phyloP scores from a whole-genome alignment of 2,329 filamentous ascomycete species.

The Falciphora oryzae region DNA sequence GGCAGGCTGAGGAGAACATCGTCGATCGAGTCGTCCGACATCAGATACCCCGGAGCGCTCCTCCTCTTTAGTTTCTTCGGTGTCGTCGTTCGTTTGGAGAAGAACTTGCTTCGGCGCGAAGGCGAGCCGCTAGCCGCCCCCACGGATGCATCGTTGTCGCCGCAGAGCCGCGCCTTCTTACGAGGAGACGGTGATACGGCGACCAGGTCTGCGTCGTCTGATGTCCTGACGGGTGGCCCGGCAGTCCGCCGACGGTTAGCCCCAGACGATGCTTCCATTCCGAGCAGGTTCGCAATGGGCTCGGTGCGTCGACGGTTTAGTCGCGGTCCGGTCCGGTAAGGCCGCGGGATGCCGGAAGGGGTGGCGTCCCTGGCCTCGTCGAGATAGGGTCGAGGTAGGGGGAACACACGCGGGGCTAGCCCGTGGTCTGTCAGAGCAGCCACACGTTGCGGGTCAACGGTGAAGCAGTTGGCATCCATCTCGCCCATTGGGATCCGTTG shows the following conservation, averaged over 20 bases:
- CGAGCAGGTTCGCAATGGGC: slow-evolving; percentile 40
- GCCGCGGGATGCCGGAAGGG: slow-evolving; percentile 19
- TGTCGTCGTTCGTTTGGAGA: slow-evolving; percentile 26
- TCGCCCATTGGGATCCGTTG: slow-evolving; percentile 52
- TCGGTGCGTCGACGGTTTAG: slow-evolving; percentile 46
- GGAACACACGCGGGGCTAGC: slow-evolving; percentile 49
- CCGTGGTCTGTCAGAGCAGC: slow-evolving; percentile 44
- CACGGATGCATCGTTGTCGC: slow-evolving; percentile 28
- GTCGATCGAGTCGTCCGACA: slow-evolving; percentile 54
- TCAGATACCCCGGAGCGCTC: slow-evolving; percentile 33
- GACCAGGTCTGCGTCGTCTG: not conserved
- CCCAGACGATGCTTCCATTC: slow-evolving; percentile 10
- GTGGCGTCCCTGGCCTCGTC: slow-evolving; percentile 25
- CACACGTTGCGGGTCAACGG: slow-evolving; percentile 42
- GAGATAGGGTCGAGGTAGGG: slow-evolving; percentile 52
- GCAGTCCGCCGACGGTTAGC: slow-evolving; percentile 21
- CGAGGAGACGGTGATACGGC: slow-evolving; percentile 34
- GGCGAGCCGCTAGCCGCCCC: slow-evolving; percentile 16
- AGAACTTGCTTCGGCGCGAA: slow-evolving; percentile 49
- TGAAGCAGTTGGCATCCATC: slow-evolving; percentile 58
- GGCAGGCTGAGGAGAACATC: slow-evolving; percentile 46
- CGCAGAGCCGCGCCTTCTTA: slow-evolving; percentile 53
- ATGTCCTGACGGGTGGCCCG: slow-evolving; percentile 15
- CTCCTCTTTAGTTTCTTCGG: slow-evolving; percentile 26
- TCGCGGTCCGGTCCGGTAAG: slow-evolving; percentile 29